Percentiles rank a stretch among this genome's conserved stretches.
Conservation (phyloP, 2,329 filamentous ascomycete species). For the Cladophialophora chaetospira region DNA sequence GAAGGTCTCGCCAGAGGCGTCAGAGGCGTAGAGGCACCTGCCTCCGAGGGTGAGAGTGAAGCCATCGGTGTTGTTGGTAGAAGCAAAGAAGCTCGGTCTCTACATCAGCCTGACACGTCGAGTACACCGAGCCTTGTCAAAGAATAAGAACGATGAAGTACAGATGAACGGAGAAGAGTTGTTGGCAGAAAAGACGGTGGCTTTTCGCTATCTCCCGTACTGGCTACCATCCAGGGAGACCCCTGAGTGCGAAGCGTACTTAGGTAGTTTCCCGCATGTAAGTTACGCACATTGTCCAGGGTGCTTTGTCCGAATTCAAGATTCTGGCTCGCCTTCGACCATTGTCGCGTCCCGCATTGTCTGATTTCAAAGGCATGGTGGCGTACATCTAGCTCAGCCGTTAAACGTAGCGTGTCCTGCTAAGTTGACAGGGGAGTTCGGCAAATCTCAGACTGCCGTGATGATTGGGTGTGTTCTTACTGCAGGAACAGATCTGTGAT, state of each 20-base stretch:
- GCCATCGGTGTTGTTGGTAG: conserved; percentile 21
- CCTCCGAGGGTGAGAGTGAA: conserved; percentile 15
- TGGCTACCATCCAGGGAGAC: conserved; percentile 12
- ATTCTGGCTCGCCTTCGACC: conserved; percentile 19
- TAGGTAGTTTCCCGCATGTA: conserved; percentile 17
- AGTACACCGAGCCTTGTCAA: conserved; percentile 20
- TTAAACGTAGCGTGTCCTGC: conserved; percentile 18
- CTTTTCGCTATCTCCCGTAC: conserved; percentile 17
- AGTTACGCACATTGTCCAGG: conserved; percentile 20
- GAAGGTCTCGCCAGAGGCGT: conserved; percentile 18
- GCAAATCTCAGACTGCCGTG: conserved; percentile 21
- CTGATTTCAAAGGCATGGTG: conserved; percentile 16
- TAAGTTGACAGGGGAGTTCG: conserved; percentile 12
- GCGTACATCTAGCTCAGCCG: conserved; percentile 6
- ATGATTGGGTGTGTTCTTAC: conserved; percentile 22
- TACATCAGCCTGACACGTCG: conserved; percentile 22
- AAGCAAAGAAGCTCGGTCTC: conserved; percentile 28
- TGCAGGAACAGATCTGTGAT: conserved; percentile 18
- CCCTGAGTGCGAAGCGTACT: conserved; percentile 18
- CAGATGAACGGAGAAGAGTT: conserved; percentile 20
- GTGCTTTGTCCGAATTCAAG: conserved; percentile 16
- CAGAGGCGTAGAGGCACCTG: conserved; percentile 19
- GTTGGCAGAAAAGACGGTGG: conserved; percentile 20
- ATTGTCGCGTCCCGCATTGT: conserved; percentile 18
- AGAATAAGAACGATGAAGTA: conserved; percentile 16